Conservation (phyloP, 129 eudicot genomes). For the Dittrichia graveolens region DNA sequence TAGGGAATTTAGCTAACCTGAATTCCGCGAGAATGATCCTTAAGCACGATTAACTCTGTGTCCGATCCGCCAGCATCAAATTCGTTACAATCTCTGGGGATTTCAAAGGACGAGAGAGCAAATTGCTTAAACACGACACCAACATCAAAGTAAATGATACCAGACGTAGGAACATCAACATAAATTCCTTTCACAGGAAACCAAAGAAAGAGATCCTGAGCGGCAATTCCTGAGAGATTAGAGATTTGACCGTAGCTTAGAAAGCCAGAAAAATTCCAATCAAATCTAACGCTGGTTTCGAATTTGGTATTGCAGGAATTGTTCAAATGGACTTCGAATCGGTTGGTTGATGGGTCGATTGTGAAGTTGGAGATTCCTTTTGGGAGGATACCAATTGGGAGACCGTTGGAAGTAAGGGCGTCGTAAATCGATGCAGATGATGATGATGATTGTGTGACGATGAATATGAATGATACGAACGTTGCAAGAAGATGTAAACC, state of each 20-base stretch:
- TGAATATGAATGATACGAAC: conserved; percentile 12
- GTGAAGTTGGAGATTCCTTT: conserved; percentile 58
- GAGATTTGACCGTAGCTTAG: conserved; percentile 51
- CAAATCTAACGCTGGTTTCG: conserved; percentile 68
- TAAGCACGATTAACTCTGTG: conserved; percentile 17
- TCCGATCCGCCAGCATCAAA: conserved; percentile 13
- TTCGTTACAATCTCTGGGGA: conserved; percentile 59
- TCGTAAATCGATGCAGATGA: conserved; percentile 52
- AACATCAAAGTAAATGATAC: conserved; percentile 79
- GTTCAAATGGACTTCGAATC: conserved; percentile 51
- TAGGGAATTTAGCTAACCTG: conserved; percentile 16
- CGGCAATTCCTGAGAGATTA: conserved; percentile 64
- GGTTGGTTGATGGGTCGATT: conserved; percentile 46
- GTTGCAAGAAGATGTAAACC: not conserved
- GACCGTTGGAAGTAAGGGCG: conserved; percentile 52
- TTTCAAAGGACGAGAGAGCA: conserved; percentile 69
- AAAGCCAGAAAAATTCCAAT: conserved; percentile 54
- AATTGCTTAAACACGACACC: conserved; percentile 81
- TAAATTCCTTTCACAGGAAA: conserved; percentile 70
- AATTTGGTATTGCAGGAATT: conserved; percentile 65
- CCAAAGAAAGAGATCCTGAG: conserved; percentile 89
- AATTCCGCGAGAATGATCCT: conserved; percentile 22
- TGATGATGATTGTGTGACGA: conserved; percentile 14
- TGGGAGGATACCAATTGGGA: conserved; percentile 85
- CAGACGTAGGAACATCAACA: conserved; percentile 84